phyloP scores from a whole-genome alignment of 1,284 basidiomycete species.

The Pulveroboletus sp. region DNA sequence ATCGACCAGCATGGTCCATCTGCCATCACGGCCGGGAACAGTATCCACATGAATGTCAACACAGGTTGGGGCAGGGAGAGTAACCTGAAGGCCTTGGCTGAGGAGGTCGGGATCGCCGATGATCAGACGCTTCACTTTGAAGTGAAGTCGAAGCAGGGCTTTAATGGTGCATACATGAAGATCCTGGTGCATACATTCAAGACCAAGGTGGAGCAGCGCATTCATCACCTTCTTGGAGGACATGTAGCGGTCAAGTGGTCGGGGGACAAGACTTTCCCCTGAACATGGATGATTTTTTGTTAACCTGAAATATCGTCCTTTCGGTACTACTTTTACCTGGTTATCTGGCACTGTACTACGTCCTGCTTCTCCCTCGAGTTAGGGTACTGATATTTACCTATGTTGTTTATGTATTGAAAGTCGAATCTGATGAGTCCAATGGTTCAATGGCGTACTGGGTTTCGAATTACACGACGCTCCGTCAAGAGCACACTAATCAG shows the following conservation, averaged over 20 bases:
- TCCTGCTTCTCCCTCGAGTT: no score
- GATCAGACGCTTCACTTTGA: constrained; percentile 7
- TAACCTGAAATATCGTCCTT: not conserved
- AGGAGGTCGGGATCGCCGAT: not conserved
- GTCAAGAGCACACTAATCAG: no score
- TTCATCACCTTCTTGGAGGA: constrained; percentile 7
- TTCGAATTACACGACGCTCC: no score
- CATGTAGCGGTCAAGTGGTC: constrained; percentile 4
- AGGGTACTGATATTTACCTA: no score
- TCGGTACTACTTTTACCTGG: not conserved
- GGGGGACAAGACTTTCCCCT: constrained; percentile 15
- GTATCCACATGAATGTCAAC: constrained; percentile 11
- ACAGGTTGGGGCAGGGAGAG: not conserved
- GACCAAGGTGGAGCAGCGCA: constrained; percentile 3
- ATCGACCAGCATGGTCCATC: constrained; percentile 11
- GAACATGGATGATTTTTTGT: not conserved
- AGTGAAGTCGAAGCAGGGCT: constrained; percentile 5
- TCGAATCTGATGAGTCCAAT: no score
- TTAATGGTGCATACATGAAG: constrained; percentile 1
- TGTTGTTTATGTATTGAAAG: no score
- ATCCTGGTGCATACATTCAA: not conserved
- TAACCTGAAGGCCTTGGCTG: constrained; percentile 4
- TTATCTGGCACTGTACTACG: no score
- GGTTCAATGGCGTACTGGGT: no score
- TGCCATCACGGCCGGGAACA: constrained; percentile 4